phyloP scores from a whole-genome alignment of 2,329 filamentous ascomycete species.

The Paraphaeosphaeria sporulosa region DNA sequence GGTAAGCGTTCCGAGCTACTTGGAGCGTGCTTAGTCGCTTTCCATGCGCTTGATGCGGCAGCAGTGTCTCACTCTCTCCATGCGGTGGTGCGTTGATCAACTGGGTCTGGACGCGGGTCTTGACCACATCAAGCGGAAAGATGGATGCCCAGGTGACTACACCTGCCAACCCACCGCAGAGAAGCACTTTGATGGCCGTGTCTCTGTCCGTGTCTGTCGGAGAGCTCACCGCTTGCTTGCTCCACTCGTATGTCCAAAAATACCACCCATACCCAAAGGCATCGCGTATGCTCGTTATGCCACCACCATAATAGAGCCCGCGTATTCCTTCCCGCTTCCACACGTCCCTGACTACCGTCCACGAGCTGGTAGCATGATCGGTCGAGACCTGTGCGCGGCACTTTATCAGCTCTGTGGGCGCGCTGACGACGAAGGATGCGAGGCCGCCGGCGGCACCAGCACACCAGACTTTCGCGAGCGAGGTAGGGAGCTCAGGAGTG shows the following conservation, averaged over 20 bases:
- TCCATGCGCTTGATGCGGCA: constrained; percentile 31
- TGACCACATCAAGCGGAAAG: constrained; percentile 91
- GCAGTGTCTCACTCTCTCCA: constrained; percentile 30
- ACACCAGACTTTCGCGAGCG: constrained; percentile 73
- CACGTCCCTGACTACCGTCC: constrained; percentile 69
- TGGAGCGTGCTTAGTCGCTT: constrained; percentile 63
- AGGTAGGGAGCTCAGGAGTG: constrained; percentile 38
- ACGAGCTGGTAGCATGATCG: constrained; percentile 58
- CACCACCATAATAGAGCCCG: constrained; percentile 83
- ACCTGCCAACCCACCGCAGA: constrained; percentile 88
- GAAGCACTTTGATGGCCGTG: constrained; percentile 69
- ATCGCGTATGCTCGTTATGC: constrained; percentile 82
- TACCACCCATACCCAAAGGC: constrained; percentile 97
- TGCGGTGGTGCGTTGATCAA: constrained; percentile 23
- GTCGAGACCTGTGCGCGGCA: constrained; percentile 78
- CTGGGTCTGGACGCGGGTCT: constrained; percentile 89
- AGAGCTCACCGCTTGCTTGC: constrained; percentile 65
- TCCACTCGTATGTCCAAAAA: constrained; percentile 90
- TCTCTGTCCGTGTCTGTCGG: constrained; percentile 56
- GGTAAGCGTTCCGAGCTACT: constrained; percentile 72
- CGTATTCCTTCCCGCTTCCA: constrained; percentile 65
- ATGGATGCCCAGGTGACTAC: constrained; percentile 89
- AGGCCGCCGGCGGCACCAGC: constrained; percentile 84
- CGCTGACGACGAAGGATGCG: constrained; percentile 83
- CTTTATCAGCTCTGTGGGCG: constrained; percentile 90